These are phyloP conservation scores for Erysimum pusillum DNA, from an alignment of 441 rosid species.

Conservation along the genomic window DNA sequence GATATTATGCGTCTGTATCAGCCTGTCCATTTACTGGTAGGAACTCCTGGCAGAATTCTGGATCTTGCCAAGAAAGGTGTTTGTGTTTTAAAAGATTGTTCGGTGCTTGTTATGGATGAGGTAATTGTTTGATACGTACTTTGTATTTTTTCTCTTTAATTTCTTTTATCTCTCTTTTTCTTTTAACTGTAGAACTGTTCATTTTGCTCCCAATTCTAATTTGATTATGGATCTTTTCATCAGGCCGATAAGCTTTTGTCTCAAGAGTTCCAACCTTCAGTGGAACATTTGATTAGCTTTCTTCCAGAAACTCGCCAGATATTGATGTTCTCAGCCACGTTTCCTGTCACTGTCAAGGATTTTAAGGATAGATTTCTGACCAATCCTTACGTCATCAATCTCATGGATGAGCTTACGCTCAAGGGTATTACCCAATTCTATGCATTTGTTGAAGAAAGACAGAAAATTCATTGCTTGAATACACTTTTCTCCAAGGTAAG, in stretches of 20 bases:
- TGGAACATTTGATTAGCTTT: slow-evolving; percentile 90
- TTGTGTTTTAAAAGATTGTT: slow-evolving; percentile 92
- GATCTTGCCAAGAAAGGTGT: slow-evolving; percentile 95
- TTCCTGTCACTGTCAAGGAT: slow-evolving; percentile 96
- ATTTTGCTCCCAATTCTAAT: slow-evolving; percentile 42
- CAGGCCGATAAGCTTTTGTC: slow-evolving; percentile 99
- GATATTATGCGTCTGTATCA: slow-evolving; percentile 98
- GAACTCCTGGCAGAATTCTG: slow-evolving; percentile 96
- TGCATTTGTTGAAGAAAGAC: slow-evolving; percentile 99
- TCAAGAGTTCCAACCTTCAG: slow-evolving; percentile 97
- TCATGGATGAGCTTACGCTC: slow-evolving; percentile 98
- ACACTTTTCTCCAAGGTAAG: slow-evolving; percentile 96
- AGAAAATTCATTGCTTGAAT: slow-evolving; percentile 98
- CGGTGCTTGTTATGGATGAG: slow-evolving; percentile 98
- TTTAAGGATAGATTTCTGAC: slow-evolving; percentile 89
- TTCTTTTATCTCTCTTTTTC: not conserved
- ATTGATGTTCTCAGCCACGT: slow-evolving; percentile 97
- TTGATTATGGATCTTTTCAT: slow-evolving; percentile 36
- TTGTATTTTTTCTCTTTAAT: not conserved
- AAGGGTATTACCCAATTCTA: slow-evolving; percentile 96
- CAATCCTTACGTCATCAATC: slow-evolving; percentile 89
- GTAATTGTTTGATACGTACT: slow-evolving; percentile 51
- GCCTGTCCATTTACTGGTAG: slow-evolving; percentile 95
- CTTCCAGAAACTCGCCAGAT: slow-evolving; percentile 83
- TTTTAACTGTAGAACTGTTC: not conserved